A percentile compares a stretch with the other conserved stretches of the same genome.
Conservation (phyloP, 768 basidiomycete genomes). For the Pulveroboletus frians region DNA sequence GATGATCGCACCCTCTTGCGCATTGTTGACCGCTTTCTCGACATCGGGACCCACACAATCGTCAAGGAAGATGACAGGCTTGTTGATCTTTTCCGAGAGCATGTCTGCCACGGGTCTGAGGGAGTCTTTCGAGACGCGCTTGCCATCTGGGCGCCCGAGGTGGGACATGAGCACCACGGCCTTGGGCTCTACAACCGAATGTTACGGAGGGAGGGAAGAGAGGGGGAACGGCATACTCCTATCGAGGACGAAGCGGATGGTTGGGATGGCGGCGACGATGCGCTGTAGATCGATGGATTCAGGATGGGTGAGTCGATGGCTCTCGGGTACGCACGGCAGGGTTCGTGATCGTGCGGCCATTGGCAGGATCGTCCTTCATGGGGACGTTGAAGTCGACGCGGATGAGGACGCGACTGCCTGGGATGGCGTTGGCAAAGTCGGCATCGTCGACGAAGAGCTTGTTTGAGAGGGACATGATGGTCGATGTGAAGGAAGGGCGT, state of each 20-base stretch:
- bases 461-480: slow-evolving; percentile 86
- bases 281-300: slow-evolving; percentile 49
- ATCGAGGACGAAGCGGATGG: slow-evolving; percentile 88
- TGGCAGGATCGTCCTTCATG: slow-evolving; percentile 61
- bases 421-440: slow-evolving; percentile 48
- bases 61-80: slow-evolving; percentile 71
- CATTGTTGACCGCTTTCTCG: slow-evolving; percentile 65
- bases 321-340: slow-evolving; percentile 67
- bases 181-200: slow-evolving; percentile 54
- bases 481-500: slow-evolving; percentile 28
- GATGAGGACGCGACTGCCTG: slow-evolving; percentile 84
- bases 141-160: slow-evolving; percentile 94
- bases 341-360: slow-evolving; percentile 92
- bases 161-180: slow-evolving; percentile 95
- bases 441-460: slow-evolving; percentile 93
- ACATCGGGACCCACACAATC: slow-evolving; percentile 86
- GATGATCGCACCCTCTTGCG: slow-evolving; percentile 64
- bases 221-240: slow-evolving; percentile 46
- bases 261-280: slow-evolving; percentile 94
- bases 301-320: neutral
- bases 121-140: slow-evolving; percentile 83
- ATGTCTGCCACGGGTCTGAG: slow-evolving; percentile 80
- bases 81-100: slow-evolving; percentile 41
- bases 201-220: neutral
- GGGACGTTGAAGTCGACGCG: slow-evolving; percentile 97